Evolutionary conservation across 805 yeast genomes (phyloP).

Genomic region (Ogataea ganodermae): DNA sequence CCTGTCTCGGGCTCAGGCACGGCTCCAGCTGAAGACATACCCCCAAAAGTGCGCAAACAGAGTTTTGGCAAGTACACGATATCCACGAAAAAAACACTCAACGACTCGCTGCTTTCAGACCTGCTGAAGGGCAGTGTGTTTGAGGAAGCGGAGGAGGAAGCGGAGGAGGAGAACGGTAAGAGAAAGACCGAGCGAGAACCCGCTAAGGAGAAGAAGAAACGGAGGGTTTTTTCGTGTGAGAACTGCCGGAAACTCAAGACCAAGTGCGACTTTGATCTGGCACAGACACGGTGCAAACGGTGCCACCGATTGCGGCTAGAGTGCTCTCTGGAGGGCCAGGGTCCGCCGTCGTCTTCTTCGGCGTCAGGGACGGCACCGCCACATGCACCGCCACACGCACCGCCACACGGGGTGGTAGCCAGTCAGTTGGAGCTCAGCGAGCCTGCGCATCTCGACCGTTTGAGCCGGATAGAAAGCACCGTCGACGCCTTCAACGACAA

Average conservation of each 20-base stretch:
- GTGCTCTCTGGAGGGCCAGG: slow-evolving; percentile 43
- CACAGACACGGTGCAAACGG: slow-evolving; percentile 49
- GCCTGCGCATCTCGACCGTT: slow-evolving; percentile 10
- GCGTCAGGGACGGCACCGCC: background rate
- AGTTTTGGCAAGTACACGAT: slow-evolving; percentile 26
- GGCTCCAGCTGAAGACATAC: background rate
- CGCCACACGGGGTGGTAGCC: background rate
- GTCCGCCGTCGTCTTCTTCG: background rate
- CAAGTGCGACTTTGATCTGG: slow-evolving; percentile 53
- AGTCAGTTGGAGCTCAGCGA: background rate
- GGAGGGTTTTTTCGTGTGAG: slow-evolving; percentile 44
- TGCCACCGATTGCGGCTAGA: slow-evolving; percentile 49
- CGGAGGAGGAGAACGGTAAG: background rate
- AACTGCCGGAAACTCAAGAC: slow-evolving; percentile 59
- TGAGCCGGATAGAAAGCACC: slow-evolving; percentile 16
- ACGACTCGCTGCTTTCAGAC: slow-evolving; percentile 28
- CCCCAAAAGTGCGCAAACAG: slow-evolving; percentile 1
- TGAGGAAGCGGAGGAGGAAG: slow-evolving; percentile 13
- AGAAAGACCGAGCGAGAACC: background rate
- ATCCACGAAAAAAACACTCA: slow-evolving; percentile 20
- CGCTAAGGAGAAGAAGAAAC: slow-evolving; percentile 22
- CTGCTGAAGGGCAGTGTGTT: slow-evolving; percentile 13
- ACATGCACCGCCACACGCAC: background rate
- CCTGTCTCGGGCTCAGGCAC: background rate
- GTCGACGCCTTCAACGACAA: slow-evolving; percentile 22